Base-by-base conservation (phyloP, 23 red algal genomes). In the Gracilaria gracilis region DNA sequence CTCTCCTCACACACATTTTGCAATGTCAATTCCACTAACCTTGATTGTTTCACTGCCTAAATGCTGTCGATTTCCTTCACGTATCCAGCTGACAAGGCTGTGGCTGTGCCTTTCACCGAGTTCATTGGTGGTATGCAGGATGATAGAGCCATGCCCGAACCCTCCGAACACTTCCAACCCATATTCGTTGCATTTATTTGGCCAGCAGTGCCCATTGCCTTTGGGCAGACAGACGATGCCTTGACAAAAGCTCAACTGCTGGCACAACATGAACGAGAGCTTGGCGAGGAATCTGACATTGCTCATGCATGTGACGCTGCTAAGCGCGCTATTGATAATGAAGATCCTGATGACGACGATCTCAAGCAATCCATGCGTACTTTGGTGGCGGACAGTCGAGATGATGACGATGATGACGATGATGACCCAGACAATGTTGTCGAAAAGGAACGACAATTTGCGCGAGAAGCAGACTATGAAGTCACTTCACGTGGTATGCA, bases 171-270 rank as follows among this genome's bases (percentile, higher is more conserved):
- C 21, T 90, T 90, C 32, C 35, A 57, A 9, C 87, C 86, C 51
- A 77, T 90, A 19, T 90, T 90, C 72, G 40, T 90, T 38, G 87
- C 87, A 29, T 90, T 90, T n/a, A 90, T 90, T 67, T 90, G 87
- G 87, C 87, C 87, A n/a, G 87, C 87, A 25, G 51, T 90, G 19
- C 87, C 87, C 8, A 29, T 71, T 57, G 87, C 71, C 9, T 90
- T 90, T 61, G 57, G n/a, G 4, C 29, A 48, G 51, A 74, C 54
- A 7, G 71, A 77, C 23, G 87, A 90, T 67, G 87, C 87, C 8
- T 21, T 90, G 15, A 90, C 87, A 23, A 46, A 74, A 24, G 64
- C 74, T 20, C 55, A 90, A 40, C 36, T 90, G 57, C 87, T 90
- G 19, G 76, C 62, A 8, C 49, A 57, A 7, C 70, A 34, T 50